phyloP scores from a whole-genome alignment of 768 basidiomycete species.

The Trametes maxima region DNA sequence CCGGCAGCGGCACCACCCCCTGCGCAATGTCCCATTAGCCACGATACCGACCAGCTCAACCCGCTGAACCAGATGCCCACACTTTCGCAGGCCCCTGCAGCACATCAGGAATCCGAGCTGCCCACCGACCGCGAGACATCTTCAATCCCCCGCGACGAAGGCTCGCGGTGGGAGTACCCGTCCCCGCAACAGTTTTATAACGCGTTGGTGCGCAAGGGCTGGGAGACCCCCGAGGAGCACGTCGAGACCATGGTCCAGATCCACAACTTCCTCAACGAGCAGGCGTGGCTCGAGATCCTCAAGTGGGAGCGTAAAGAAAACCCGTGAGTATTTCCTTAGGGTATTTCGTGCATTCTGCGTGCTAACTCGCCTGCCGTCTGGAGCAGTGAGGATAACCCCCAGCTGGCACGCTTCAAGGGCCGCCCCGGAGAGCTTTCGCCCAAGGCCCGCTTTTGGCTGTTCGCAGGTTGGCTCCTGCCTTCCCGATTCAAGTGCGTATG shows the following conservation, averaged over 20 bases:
- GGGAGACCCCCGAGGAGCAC: slow-evolving; percentile 96
- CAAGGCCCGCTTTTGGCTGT: slow-evolving; percentile 85
- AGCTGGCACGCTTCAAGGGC: slow-evolving; percentile 85
- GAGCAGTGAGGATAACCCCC: slow-evolving; percentile 63
- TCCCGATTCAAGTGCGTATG: slow-evolving; percentile 80
- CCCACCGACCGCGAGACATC: slow-evolving; percentile 78
- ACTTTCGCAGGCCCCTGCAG: slow-evolving; percentile 70
- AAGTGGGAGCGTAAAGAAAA: slow-evolving; percentile 83
- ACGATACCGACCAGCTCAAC: slow-evolving; percentile 53
- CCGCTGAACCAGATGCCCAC: slow-evolving; percentile 85
- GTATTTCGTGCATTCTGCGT: background rate
- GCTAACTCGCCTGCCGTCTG: slow-evolving; percentile 5
- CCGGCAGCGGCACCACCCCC: slow-evolving; percentile 21
- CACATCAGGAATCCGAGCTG: slow-evolving; percentile 57
- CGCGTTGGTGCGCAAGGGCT: slow-evolving; percentile 92
- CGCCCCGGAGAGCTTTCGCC: slow-evolving; percentile 92
- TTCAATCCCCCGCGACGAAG: slow-evolving; percentile 76
- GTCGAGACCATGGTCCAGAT: slow-evolving; percentile 98
- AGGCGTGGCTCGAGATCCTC: slow-evolving; percentile 93
- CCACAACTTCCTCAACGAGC: slow-evolving; percentile 97
- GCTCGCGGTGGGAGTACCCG: slow-evolving; percentile 87
- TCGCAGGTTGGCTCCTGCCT: slow-evolving; percentile 89
- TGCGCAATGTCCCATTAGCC: slow-evolving; percentile 66
- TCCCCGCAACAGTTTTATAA: slow-evolving; percentile 99
- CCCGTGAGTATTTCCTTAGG: slow-evolving; percentile 46